Percentiles rank a stretch among this genome's conserved stretches.
Conservation (phyloP, 140 eudicot species). For the Flaveria floridana region DNA sequence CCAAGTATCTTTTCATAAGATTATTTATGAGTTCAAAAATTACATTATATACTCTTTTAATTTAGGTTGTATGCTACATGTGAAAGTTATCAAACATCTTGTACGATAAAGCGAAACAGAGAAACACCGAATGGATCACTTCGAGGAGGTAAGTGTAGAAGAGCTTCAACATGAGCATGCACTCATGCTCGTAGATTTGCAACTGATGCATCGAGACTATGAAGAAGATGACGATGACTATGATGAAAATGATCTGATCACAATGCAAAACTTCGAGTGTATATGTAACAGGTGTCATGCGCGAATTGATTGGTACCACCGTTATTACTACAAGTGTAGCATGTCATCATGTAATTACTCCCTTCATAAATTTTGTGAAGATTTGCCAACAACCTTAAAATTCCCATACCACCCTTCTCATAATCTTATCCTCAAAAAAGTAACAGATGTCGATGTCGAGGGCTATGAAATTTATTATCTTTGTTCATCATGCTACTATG, state of each 20-base stretch:
- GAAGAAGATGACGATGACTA: slow-evolving; percentile 6
- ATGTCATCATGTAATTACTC: slow-evolving; percentile 7
- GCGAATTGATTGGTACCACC: slow-evolving; percentile 20
- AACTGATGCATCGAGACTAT: slow-evolving; percentile 10
- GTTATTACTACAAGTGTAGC: slow-evolving; percentile 19
- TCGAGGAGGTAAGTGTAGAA: slow-evolving; percentile 1
- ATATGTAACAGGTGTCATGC: not conserved
- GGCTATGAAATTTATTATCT: not conserved
- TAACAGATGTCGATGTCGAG: not conserved
- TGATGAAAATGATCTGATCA: slow-evolving; percentile 6
- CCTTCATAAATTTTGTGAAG: slow-evolving; percentile 18
- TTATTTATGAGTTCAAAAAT: too few species aligned
- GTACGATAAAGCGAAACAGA: not conserved
- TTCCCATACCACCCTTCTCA: slow-evolving; percentile 4
- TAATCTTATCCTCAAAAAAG: slow-evolving; percentile 8
- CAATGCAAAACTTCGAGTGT: not conserved
- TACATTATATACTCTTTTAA: not conserved
- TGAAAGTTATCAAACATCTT: not conserved
- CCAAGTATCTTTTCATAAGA: too few species aligned
- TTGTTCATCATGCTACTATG: slow-evolving; percentile 16
- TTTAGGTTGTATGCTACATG: not conserved
- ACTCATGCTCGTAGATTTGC: slow-evolving; percentile 8
- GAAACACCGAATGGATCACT: not conserved
- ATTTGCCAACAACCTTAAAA: slow-evolving; percentile 12
- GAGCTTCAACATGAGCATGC: slow-evolving; percentile 18